These are phyloP conservation scores for Isatis lusitanica DNA, from an alignment of 441 rosid genomes.

Conservation along the genomic window DNA sequence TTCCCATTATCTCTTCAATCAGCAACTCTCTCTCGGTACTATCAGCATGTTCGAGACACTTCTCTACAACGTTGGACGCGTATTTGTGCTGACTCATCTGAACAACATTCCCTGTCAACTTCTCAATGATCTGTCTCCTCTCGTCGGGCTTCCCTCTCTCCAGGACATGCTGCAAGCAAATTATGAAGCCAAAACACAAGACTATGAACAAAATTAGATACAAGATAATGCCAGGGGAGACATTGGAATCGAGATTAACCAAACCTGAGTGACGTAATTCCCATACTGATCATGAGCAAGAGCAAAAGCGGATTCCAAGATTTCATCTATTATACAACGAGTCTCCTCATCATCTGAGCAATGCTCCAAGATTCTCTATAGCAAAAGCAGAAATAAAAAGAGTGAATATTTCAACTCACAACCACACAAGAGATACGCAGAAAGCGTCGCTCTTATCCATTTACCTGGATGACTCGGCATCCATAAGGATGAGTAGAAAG, in stretches of 20 bases:
- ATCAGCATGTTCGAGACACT: constrained; percentile 57
- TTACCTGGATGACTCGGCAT: constrained; percentile 96
- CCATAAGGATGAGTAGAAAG: constrained; percentile 98
- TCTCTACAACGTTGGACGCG: constrained; percentile 64
- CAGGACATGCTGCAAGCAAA: constrained; percentile 51
- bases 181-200: background rate
- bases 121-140: constrained; percentile 48
- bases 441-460: background rate
- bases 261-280: constrained; percentile 96
- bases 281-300: constrained; percentile 99
- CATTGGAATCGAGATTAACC: constrained; percentile 19
- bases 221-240: background rate
- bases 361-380: constrained; percentile 94
- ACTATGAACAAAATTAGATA: constrained; percentile 17
- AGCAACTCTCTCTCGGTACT: constrained; percentile 47
- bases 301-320: constrained; percentile 70
- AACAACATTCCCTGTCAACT: constrained; percentile 54
- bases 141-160: constrained; percentile 57
- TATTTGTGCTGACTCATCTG: constrained; percentile 67
- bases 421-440: constrained; percentile 1
- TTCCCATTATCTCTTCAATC: constrained; percentile 59
- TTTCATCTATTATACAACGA: constrained; percentile 87
- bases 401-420: constrained; percentile 10
- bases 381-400: constrained; percentile 35
- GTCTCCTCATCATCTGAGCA: constrained; percentile 77